phyloP scores from a whole-genome alignment of 106 monocot species.

The Gastrodia elata region DNA sequence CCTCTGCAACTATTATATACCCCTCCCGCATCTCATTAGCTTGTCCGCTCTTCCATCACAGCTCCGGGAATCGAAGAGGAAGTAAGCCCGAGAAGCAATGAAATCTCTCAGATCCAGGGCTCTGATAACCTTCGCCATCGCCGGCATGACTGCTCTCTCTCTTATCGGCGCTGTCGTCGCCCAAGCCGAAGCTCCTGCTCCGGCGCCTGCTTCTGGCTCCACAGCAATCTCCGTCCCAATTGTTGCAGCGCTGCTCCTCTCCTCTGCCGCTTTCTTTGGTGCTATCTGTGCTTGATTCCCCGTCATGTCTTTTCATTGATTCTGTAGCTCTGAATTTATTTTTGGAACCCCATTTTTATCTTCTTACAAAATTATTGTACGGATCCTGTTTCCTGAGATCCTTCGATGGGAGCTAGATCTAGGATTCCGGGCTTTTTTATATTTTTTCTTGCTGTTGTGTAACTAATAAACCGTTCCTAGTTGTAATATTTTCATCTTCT shows the following conservation, averaged over 20 bases:
- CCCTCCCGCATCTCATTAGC: too few species aligned
- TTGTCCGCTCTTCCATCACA: too few species aligned
- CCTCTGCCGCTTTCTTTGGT: background rate
- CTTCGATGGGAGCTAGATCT: background rate
- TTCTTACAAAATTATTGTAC: background rate
- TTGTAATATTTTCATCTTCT: background rate
- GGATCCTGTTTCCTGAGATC: background rate
- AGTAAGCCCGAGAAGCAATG: background rate
- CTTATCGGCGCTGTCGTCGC: background rate
- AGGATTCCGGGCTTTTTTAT: background rate
- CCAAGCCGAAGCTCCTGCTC: background rate
- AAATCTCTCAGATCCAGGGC: background rate
- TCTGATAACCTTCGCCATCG: background rate
- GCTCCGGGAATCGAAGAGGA: background rate
- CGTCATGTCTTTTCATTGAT: background rate
- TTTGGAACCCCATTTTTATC: background rate
- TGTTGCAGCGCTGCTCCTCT: background rate
- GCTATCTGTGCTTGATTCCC: background rate
- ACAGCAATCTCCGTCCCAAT: background rate
- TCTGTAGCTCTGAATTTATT: background rate
- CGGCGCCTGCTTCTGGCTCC: background rate
- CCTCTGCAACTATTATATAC: too few species aligned
- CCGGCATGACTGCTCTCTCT: background rate
- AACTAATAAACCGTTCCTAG: background rate
- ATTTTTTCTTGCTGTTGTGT: background rate